These are phyloP conservation scores for Bruguiera sexangula DNA, from an alignment of 345 rosid genomes.

Conservation along the genomic window DNA sequence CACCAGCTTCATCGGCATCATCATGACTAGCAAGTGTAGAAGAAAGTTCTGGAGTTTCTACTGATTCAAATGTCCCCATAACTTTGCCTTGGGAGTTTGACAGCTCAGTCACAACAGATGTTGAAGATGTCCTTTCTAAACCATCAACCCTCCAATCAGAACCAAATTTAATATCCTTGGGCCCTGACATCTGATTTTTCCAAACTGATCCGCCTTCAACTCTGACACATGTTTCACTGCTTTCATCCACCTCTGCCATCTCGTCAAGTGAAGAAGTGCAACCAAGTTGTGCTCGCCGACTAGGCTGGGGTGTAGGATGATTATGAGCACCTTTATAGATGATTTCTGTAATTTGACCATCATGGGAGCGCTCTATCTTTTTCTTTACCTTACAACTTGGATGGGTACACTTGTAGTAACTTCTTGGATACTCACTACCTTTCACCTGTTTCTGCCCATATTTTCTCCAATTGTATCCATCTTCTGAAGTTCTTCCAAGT, in stretches of 20 bases:
- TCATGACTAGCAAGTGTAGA: conserved; percentile 71
- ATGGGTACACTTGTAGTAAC: conserved; percentile 62
- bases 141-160: conserved; percentile 36
- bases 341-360: conserved; percentile 63
- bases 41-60: conserved; percentile 53
- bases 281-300: conserved; percentile 34
- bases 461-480: conserved; percentile 65
- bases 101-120: conserved; percentile 43
- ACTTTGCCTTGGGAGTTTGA: conserved; percentile 35
- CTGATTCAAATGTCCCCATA: conserved; percentile 35
- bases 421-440: conserved; percentile 66
- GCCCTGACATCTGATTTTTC: conserved; percentile 31
- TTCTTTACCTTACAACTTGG: conserved; percentile 55
- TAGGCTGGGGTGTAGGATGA: conserved; percentile 53
- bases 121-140: conserved; percentile 62
- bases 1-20: conserved; percentile 44
- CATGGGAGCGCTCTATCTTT: conserved; percentile 56
- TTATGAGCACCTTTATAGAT: conserved; percentile 59
- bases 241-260: conserved; percentile 34
- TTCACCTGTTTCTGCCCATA: conserved; percentile 67
- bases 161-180: conserved; percentile 31
- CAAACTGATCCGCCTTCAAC: conserved; percentile 34
- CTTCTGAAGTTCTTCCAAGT: conserved; percentile 43
- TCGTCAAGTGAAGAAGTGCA: conserved; percentile 35
- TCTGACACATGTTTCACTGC: conserved; percentile 23